Evolutionary conservation across 257 asterid genomes (phyloP).

Genomic region (Phtheirospermum japonicum): DNA sequence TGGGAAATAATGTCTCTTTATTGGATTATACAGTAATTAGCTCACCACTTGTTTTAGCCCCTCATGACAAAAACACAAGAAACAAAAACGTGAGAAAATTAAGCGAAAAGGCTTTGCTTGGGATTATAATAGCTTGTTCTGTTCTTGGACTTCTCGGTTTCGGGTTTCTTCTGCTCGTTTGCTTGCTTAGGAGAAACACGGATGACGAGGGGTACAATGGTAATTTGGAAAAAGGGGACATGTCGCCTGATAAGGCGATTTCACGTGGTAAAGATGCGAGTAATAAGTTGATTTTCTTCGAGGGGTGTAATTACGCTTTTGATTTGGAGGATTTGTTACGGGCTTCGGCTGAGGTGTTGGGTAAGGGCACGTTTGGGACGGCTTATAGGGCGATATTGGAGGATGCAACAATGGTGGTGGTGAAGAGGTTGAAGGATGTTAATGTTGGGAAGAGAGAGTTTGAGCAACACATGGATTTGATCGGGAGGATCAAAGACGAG

Average conservation of each 20-base stretch:
- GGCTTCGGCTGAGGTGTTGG: constrained; percentile 84
- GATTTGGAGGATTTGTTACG: constrained; percentile 82
- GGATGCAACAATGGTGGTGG: constrained; percentile 65
- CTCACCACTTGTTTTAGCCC: constrained; percentile 48
- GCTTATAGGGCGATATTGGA: constrained; percentile 74
- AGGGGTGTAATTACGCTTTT: constrained; percentile 78
- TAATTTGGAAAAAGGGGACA: constrained; percentile 58
- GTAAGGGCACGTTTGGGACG: constrained; percentile 78
- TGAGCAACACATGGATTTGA: constrained; percentile 72
- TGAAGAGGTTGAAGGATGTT: constrained; percentile 85
- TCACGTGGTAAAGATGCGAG: constrained; percentile 55
- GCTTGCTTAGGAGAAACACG: constrained; percentile 44
- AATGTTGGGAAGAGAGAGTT: constrained; percentile 71
- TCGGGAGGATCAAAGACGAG: constrained; percentile 69
- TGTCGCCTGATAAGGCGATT: constrained; percentile 65
- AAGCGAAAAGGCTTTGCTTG: constrained; percentile 57
- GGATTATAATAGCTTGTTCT: constrained; percentile 50
- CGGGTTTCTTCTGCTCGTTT: constrained; percentile 57
- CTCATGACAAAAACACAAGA: constrained; percentile 43
- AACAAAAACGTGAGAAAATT: constrained; percentile 41
- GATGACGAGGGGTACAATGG: constrained; percentile 41
- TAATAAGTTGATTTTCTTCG: constrained; percentile 64
- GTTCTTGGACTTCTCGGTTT: constrained; percentile 58
- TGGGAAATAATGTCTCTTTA: constrained; percentile 48
- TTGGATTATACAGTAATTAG: constrained; percentile 35